A percentile compares a stretch with the other conserved stretches of the same genome.
phyloP scores from a whole-genome alignment of 2,329 filamentous ascomycete species.

The Coleophoma cylindrospora region DNA sequence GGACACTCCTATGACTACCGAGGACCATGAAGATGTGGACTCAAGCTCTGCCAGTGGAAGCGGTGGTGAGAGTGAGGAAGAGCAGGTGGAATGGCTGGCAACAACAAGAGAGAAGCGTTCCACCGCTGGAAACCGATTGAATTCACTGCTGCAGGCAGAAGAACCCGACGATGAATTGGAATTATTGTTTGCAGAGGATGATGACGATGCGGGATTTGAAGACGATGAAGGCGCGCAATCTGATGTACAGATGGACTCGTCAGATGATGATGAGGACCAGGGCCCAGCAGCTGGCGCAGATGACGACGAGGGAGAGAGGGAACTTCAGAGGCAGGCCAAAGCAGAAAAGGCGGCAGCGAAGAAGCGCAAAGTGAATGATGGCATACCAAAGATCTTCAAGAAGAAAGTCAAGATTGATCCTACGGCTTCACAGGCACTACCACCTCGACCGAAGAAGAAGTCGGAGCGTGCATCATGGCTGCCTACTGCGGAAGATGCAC shows the following conservation, averaged over 20 bases:
- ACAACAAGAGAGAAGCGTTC: conserved; percentile 70
- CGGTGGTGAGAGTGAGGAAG: conserved; percentile 9
- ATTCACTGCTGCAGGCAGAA: conserved; percentile 70
- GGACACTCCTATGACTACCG: conserved; percentile 14
- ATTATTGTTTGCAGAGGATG: conserved; percentile 70
- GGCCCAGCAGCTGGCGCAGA: conserved; percentile 50
- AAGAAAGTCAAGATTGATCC: conserved; percentile 73
- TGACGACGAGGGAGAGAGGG: conserved; percentile 79
- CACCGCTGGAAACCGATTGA: conserved; percentile 81
- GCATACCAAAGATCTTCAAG: conserved; percentile 63
- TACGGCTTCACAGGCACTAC: conserved; percentile 31
- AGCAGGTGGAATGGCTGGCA: conserved; percentile 57
- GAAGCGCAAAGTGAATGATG: conserved; percentile 78
- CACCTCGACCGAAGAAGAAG: conserved; percentile 56
- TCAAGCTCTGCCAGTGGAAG: conserved; percentile 11
- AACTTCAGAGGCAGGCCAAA: conserved; percentile 72
- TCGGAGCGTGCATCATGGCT: conserved; percentile 68
- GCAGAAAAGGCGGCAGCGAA: conserved; percentile 58
- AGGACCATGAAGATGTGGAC: conserved; percentile 12
- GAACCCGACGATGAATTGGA: conserved; percentile 59
- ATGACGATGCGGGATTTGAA: conserved; percentile 63
- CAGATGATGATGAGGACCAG: conserved; percentile 77
- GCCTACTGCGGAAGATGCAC: conserved; percentile 55
- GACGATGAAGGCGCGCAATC: conserved; percentile 62
- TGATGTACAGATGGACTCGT: conserved; percentile 83